Evolutionary conservation across 2,329 filamentous ascomycete species (phyloP).

Genomic region (Cryphonectria naterciae): DNA sequence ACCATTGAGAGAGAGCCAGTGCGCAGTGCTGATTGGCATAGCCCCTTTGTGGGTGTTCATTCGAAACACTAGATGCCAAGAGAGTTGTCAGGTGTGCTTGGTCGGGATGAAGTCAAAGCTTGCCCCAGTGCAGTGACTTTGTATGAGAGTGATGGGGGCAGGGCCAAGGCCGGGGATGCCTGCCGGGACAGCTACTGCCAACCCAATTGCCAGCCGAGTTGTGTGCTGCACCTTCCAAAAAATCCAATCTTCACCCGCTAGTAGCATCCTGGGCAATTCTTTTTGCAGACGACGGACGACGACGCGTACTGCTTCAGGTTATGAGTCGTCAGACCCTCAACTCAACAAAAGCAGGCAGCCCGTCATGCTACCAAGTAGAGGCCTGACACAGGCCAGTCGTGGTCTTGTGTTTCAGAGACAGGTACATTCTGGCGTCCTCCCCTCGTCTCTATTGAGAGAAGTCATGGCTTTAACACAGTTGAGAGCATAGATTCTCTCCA

Average conservation of each 20-base stretch:
- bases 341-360: constrained; percentile 18
- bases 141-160: neutral
- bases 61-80: constrained; percentile 15
- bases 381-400: constrained; percentile 51
- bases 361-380: constrained; percentile 60
- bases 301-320: constrained; percentile 4
- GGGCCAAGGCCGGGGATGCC: neutral
- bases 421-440: constrained; percentile 34
- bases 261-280: neutral
- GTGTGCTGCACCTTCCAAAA: neutral
- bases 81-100: constrained; percentile 5
- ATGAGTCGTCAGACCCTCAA: constrained; percentile 18
- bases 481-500: constrained; percentile 24
- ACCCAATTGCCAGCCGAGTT: neutral
- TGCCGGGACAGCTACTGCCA: neutral
- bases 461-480: constrained; percentile 2
- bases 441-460: neutral
- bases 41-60: constrained; percentile 4
- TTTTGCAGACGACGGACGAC: neutral
- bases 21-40: neutral
- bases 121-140: neutral
- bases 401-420: constrained; percentile 46
- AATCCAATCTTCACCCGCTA: neutral
- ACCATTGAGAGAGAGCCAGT: neutral
- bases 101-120: constrained; percentile 2